A percentile compares a stretch with the other conserved stretches of the same genome.
Conservation (phyloP, 208 protist species). For the Trypanosoma platydactyli region DNA sequence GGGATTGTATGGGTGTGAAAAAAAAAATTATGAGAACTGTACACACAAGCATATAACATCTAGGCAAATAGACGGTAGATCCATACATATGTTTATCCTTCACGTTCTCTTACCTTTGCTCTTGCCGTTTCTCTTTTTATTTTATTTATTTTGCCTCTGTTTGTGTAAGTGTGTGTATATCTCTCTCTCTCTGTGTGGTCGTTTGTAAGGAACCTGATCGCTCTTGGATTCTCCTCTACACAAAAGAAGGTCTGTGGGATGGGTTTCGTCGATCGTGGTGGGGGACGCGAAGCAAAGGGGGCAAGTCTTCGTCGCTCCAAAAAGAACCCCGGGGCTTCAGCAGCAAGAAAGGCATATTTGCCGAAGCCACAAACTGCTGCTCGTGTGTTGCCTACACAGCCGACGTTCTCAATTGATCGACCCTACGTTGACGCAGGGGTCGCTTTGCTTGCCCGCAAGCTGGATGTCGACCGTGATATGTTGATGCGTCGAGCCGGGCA, state of each 20-base stretch:
- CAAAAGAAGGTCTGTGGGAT: slow-evolving; percentile 25
- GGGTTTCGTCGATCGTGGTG: slow-evolving; percentile 86
- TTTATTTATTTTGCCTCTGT: slow-evolving; percentile 7
- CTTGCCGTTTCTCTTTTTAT: neutral
- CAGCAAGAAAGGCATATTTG: slow-evolving; percentile 33
- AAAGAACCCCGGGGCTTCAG: slow-evolving; percentile 75
- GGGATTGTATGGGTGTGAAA: too few species aligned
- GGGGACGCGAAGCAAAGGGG: slow-evolving; percentile 76
- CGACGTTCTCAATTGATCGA: neutral
- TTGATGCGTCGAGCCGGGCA: slow-evolving; percentile 53
- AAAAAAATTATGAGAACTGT: too few species aligned
- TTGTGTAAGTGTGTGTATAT: too few species aligned
- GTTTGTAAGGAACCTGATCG: neutral
- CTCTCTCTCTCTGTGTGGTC: slow-evolving; percentile 11
- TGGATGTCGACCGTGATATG: slow-evolving; percentile 47
- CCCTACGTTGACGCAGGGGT: slow-evolving; percentile 53
- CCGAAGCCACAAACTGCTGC: neutral
- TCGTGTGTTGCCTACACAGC: slow-evolving; percentile 9
- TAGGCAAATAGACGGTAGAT: too few species aligned
- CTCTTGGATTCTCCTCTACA: neutral
- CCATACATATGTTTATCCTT: neutral
- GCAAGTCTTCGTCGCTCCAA: slow-evolving; percentile 72
- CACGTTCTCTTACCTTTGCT: neutral
- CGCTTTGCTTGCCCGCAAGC: slow-evolving; percentile 64
- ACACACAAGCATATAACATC: too few species aligned